Evolutionary conservation across 441 rosid species (phyloP), one percentile per base, ranked within the genome.

Genomic region (Geranium incanum): DNA sequence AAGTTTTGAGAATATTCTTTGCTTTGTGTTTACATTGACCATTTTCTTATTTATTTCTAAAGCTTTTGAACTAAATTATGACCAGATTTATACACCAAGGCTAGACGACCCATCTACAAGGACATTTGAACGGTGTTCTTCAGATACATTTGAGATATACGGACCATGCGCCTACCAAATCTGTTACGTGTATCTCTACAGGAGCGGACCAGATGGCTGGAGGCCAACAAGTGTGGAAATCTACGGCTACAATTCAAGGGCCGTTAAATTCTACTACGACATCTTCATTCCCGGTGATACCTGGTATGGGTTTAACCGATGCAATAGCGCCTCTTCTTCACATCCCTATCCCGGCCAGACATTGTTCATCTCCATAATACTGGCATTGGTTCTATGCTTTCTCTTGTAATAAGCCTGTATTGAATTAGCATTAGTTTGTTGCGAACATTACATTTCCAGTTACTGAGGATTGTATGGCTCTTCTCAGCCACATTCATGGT

Each of bases 151-250:
- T 57, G 69, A 82, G 71, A 81, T 88, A 69, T 69, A 59, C 1
- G 91, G 93, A 18, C 88, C 88, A 0, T 88, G 91, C 48, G 79
- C 89, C 0, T 81, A 86, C 78, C 83, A 84, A 65, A 73, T 88
- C 70, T 88, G 93, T 80, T 88, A 81, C 19, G 76, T 83, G 5
- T 88, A 88, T 74, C 82, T 86, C 41, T 88, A 88, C 81, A 74
- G 89, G 77, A 80, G 80, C 5, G 93, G 93, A 21, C 82, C 80
- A 0, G 93, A 86, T 65, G 91, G 91, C 1, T 88, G 93, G 93
- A 84, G 78, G 36, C 93, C 93, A 0, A 84, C 78, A 36, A 85
- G 37, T 36, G 86, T 88, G 66, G 74, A 71, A 52, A 81, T 88
- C 19, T 82, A 62, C 15, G 80, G 83, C 36, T 65, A 83, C 50